Percentiles rank a stretch among this genome's conserved stretches.
Conservation (phyloP, 1,284 basidiomycete species). For the Ustilago loliicola region DNA sequence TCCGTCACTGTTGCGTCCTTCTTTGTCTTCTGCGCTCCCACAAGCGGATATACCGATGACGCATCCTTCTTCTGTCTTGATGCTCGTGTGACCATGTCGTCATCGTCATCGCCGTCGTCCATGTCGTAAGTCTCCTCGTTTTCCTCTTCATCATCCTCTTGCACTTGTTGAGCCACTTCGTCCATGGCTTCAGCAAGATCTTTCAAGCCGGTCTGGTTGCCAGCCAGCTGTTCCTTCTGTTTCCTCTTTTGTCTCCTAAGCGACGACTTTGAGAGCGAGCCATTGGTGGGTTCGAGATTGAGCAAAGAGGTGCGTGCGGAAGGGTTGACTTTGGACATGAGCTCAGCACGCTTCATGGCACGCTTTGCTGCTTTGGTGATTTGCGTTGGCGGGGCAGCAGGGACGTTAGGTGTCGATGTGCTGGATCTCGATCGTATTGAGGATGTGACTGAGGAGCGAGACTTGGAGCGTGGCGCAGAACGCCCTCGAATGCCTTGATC, state of each 20-base stretch:
- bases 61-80: constrained; percentile 2
- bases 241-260: constrained; percentile 59
- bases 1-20: constrained; percentile 53
- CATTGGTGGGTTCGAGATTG: constrained; percentile 28
- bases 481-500: constrained; percentile 43
- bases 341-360: constrained; percentile 53
- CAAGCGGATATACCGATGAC: constrained; percentile 24
- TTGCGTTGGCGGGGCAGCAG: constrained; percentile 31
- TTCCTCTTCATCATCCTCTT: constrained; percentile 29
- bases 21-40: constrained; percentile 29
- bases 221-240: constrained; percentile 60
- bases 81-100: constrained; percentile 13
- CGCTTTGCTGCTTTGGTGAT: constrained; percentile 59
- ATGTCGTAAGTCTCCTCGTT: constrained; percentile 22
- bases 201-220: constrained; percentile 58
- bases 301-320: constrained; percentile 21
- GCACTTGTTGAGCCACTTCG: constrained; percentile 37
- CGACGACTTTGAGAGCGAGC: constrained; percentile 54
- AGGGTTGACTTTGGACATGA: constrained; percentile 49
- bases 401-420: constrained; percentile 18
- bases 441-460: constrained; percentile 35
- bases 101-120: constrained; percentile 30
- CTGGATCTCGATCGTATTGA: constrained; percentile 22
- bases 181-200: constrained; percentile 55
- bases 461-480: constrained; percentile 42